Conservation (phyloP, 2,329 filamentous ascomycete genomes). For the Orbilia brochopaga region DNA sequence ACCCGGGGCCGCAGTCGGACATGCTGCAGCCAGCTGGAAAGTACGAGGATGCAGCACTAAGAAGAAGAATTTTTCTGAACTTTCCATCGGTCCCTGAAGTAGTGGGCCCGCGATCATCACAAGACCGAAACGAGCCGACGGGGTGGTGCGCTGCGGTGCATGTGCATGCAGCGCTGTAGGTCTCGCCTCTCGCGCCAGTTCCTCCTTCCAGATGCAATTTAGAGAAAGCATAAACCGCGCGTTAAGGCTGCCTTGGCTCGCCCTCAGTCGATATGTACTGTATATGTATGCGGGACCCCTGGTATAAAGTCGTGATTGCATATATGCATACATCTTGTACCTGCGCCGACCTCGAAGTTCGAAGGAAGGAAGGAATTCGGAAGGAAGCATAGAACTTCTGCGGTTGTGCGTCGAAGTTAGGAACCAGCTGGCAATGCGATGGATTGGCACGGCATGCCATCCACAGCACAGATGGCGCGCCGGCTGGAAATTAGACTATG, state of each 20-base stretch:
- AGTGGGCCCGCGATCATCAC: constrained; percentile 17
- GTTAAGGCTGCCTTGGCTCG: background rate
- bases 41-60: background rate
- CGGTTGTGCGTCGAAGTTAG: background rate
- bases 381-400: background rate
- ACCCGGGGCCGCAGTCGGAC: too few relatives aligned
- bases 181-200: constrained; percentile 20
- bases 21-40: background rate
- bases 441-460: constrained; percentile 3
- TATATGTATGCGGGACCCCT: background rate
- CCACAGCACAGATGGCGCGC: constrained; percentile 20
- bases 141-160: constrained; percentile 1
- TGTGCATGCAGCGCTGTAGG: too few relatives aligned
- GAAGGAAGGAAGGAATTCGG: background rate
- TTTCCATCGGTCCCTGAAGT: background rate
- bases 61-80: too few relatives aligned
- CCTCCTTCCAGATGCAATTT: constrained; percentile 50
- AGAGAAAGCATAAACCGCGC: constrained; percentile 18
- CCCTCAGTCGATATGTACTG: too few relatives aligned
- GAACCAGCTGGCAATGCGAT: too few relatives aligned
- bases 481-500: constrained; percentile 39
- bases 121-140: constrained; percentile 21
- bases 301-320: background rate
- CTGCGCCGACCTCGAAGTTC: background rate
- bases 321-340: too few relatives aligned